Percentiles rank a stretch among this genome's conserved stretches.
Evolutionary conservation across 768 basidiomycete species (phyloP).

Genomic region (Leccinum incarnatum): DNA sequence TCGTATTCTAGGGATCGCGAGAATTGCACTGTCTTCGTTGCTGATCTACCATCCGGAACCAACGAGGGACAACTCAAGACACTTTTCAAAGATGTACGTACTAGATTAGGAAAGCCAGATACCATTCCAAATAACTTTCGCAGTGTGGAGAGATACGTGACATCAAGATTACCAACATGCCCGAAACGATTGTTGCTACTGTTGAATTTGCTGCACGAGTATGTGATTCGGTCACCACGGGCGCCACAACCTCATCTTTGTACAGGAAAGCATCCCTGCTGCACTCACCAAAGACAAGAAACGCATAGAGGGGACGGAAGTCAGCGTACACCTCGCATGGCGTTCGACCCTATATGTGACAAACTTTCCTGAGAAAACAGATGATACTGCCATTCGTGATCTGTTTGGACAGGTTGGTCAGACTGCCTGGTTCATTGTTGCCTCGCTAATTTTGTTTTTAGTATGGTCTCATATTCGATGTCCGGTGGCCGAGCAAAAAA

Average conservation of each 20-base stretch:
- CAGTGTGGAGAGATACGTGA: constrained; percentile 90
- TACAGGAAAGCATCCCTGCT: constrained; percentile 74
- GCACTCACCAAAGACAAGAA: constrained; percentile 97
- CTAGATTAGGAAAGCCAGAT: neutral
- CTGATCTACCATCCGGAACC: constrained; percentile 55
- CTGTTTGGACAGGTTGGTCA: constrained; percentile 72
- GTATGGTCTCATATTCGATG: constrained; percentile 91
- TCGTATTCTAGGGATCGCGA: constrained; percentile 79
- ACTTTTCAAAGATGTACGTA: constrained; percentile 83
- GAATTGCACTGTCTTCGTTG: constrained; percentile 87
- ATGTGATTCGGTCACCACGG: neutral
- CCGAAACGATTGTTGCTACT: constrained; percentile 66
- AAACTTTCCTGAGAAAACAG: constrained; percentile 85
- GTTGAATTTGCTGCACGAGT: constrained; percentile 80
- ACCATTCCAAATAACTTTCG: constrained; percentile 10
- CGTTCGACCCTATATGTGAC: constrained; percentile 93
- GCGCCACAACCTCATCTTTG: neutral
- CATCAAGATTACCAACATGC: constrained; percentile 68
- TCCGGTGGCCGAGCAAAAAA: constrained; percentile 98
- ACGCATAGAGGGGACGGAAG: constrained; percentile 67
- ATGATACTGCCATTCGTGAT: constrained; percentile 71
- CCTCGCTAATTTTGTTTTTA: constrained; percentile 29
- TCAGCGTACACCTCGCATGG: constrained; percentile 89
- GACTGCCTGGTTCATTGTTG: neutral
- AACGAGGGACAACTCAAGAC: constrained; percentile 63